Base-by-base conservation (phyloP, 352 stramenopile genomes). In the Phytophthora crassamura region DNA sequence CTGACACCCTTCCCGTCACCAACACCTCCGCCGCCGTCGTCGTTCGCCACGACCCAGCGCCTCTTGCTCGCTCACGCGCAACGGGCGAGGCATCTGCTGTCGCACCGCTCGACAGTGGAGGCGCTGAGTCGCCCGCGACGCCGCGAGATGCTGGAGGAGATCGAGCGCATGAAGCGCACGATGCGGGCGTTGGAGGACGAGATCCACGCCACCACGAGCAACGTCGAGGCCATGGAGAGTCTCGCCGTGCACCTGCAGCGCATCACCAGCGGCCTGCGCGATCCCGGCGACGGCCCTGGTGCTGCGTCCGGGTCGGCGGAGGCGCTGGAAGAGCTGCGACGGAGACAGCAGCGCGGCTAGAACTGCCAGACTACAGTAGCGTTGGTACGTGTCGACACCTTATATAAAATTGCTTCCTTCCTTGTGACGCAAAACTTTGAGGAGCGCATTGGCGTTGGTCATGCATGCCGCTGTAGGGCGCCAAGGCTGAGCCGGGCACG, bases 131-230 rank as follows among this genome's bases (percentile, higher is more conserved):
- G 12, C 33, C 28, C 12, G 5, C 69, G 55, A 18, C 72, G 72
- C 20, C 51, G 50, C 2, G 65, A 80, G 52, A 49, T 80, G 35
- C 34, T 77, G 22, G 61, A 75, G 6, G 72, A 84, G 59, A 69
- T 84, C 47, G 22, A 41, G 38, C 64, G 67, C 20, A 69, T 84
- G 47, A 59, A 64, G 28, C 45, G 42, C 8, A 52, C 75, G 11
- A 63, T 73, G 10, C 41, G 46, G 36, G 53, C 47, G 10, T 57
- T 84, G 6, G 39, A 80, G 52, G 58, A 54, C 7, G 55, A 78
- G 35, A 54, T 84, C 38, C 62, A 80, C 47, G 50, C 55, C 47
- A 77, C 71, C 20, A 66, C 50, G 45, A 68, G 59, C 34, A 69
- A 47, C 16, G 30, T 84, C 20, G 61, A 62, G 51, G 32, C 50